phyloP scores from a whole-genome alignment of 176 grass and related monocot genomes.

The Zoysia pacifica region DNA sequence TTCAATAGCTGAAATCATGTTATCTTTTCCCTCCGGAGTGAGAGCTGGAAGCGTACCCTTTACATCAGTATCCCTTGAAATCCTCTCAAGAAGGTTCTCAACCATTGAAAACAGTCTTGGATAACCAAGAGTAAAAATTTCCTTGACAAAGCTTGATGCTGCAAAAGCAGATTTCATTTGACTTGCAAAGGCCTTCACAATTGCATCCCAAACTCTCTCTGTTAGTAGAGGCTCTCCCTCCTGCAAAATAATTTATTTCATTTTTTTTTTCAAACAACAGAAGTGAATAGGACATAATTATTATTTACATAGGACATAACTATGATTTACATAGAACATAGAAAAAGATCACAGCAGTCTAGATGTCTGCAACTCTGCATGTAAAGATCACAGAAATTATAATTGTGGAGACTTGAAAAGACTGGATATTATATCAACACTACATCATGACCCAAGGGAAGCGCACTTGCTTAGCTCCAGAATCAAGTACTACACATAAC shows the following conservation, averaged over 20 bases:
- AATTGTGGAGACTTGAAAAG: not conserved
- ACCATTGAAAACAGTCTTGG: conserved; percentile 89
- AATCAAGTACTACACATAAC: not conserved
- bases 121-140: conserved; percentile 97
- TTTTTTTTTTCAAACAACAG: conserved; percentile 12
- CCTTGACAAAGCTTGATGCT: conserved; percentile 96
- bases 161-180: conserved; percentile 96
- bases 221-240: conserved; percentile 96
- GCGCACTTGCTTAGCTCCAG: not conserved
- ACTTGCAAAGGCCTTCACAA: conserved; percentile 92
- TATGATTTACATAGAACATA: conserved; percentile 9
- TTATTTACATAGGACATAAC: conserved; percentile 2
- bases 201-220: conserved; percentile 95
- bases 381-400: not conserved
- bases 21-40: conserved; percentile 68
- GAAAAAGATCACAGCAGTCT: not conserved
- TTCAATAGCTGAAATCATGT: conserved; percentile 78
- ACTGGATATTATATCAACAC: not conserved
- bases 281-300: conserved; percentile 1
- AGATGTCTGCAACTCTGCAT: not conserved
- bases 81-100: conserved; percentile 93
- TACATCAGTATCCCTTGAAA: conserved; percentile 87
- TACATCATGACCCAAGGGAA: conserved; percentile 17
- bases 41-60: conserved; percentile 89
- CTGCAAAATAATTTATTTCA: conserved; percentile 46